Conservation (phyloP, 2,329 filamentous ascomycete genomes). For the Pseudogymnoascus sp. region DNA sequence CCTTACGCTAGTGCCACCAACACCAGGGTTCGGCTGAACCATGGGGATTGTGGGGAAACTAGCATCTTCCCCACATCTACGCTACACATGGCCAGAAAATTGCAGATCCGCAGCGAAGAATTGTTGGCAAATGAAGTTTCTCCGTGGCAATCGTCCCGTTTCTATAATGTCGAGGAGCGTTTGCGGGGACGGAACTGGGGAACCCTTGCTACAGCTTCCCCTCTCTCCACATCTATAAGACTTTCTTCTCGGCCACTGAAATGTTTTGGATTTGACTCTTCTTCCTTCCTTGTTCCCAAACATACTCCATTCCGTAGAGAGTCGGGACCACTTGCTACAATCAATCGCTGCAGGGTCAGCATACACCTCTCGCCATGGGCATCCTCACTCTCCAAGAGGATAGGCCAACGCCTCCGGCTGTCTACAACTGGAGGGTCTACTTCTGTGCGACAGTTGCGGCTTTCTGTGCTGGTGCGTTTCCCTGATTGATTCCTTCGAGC, state of each 20-base stretch:
- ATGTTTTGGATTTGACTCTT: constrained; percentile 6
- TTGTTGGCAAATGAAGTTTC: not conserved
- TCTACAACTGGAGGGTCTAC: constrained; percentile 56
- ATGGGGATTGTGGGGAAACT: not conserved
- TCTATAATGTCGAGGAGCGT: not conserved
- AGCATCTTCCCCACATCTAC: not conserved
- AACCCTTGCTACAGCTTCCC: not conserved
- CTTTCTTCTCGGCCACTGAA: not conserved
- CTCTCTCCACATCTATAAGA: constrained; percentile 3
- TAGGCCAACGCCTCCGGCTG: constrained; percentile 45
- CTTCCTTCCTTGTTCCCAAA: not conserved
- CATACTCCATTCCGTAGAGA: not conserved
- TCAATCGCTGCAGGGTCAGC: constrained; percentile 1
- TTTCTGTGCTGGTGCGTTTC: constrained; percentile 49
- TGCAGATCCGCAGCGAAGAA: constrained; percentile 1
- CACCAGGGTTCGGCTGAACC: not conserved
- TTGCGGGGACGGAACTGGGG: constrained; percentile 6
- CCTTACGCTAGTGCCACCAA: not conserved
- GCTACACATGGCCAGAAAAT: not conserved
- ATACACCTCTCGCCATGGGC: constrained; percentile 22
- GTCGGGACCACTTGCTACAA: not conserved
- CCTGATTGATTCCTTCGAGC: constrained; percentile 30
- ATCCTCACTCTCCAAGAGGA: constrained; percentile 46
- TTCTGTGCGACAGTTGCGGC: constrained; percentile 45
- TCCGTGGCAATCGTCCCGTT: constrained; percentile 3